These are phyloP conservation scores for Austroboletus niveus DNA, from an alignment of 1,284 basidiomycete species.

Conservation along the genomic window DNA sequence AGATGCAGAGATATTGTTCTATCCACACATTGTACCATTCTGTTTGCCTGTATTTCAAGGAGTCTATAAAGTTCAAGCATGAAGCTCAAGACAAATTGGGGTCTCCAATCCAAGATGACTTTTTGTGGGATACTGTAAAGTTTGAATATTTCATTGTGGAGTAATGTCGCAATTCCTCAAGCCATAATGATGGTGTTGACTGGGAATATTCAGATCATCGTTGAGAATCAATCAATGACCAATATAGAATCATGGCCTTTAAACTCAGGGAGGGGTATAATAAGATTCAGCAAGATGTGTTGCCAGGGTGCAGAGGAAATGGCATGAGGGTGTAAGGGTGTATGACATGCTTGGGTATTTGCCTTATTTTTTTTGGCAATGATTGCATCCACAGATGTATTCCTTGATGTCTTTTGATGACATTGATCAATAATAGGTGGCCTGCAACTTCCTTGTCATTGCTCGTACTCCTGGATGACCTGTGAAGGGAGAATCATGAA, in stretches of 20 bases:
- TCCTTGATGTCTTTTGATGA: neutral
- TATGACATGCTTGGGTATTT: no score
- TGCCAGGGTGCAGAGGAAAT: neutral
- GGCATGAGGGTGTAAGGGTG: neutral
- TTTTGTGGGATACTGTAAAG: neutral
- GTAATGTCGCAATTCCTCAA: neutral
- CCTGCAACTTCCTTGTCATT: neutral
- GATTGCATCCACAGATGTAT: neutral
- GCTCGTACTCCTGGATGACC: neutral
- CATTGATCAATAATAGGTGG: neutral
- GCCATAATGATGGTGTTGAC: neutral
- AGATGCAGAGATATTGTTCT: slow-evolving; percentile 32
- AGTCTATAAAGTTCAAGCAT: slow-evolving; percentile 26
- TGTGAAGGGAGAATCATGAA: no score
- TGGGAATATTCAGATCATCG: slow-evolving; percentile 4
- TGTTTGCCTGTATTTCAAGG: slow-evolving; percentile 30
- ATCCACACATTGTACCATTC: slow-evolving; percentile 39
- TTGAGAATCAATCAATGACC: slow-evolving; percentile 38
- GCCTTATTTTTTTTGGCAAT: neutral
- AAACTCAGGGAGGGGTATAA: no score
- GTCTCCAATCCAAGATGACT: slow-evolving; percentile 21
- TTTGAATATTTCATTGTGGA: slow-evolving; percentile 32
- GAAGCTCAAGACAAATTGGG: slow-evolving; percentile 34
- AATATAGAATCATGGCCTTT: slow-evolving; percentile 37
- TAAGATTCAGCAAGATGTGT: neutral